Conservation (phyloP, 2,329 filamentous ascomycete species). For the Pseudodiploospora longispora region DNA sequence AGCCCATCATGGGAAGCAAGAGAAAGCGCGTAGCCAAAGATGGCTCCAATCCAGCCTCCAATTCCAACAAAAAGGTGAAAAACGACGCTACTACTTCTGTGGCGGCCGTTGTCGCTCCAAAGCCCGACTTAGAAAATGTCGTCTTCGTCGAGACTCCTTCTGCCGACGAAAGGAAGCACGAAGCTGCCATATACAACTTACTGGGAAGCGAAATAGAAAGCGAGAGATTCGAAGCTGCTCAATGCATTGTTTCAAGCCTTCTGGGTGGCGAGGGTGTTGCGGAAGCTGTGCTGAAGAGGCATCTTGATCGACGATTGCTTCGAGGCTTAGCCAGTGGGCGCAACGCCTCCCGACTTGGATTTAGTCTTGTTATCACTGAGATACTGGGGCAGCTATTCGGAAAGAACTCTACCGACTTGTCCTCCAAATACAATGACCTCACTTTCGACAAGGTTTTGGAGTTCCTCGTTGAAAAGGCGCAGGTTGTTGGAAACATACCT, state of each 20-base stretch:
- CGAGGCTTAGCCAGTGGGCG: conserved; percentile 82
- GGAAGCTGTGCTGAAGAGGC: conserved; percentile 47
- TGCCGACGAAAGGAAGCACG: conserved; percentile 47
- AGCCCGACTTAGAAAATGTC: conserved; percentile 24
- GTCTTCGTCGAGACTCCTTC: conserved; percentile 45
- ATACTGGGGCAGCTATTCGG: conserved; percentile 64
- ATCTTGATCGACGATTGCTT: conserved; percentile 64
- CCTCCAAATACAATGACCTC: conserved; percentile 42
- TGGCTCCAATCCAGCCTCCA: conserved; percentile 16
- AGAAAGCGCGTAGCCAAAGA: conserved; percentile 27
- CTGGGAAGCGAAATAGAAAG: conserved; percentile 51
- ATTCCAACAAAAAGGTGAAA: conserved; percentile 25
- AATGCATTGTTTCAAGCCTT: conserved; percentile 49
- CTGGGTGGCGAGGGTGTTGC: conserved; percentile 40
- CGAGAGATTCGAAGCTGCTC: conserved; percentile 50
- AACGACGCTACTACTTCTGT: conserved; percentile 16
- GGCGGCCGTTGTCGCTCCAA: conserved; percentile 12
- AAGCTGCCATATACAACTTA: conserved; percentile 52
- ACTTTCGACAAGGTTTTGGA: conserved; percentile 48
- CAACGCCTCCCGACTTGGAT: conserved; percentile 81
- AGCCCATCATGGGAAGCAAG: conserved; percentile 24
- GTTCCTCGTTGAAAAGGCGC: conserved; percentile 48
- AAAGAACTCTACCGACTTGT: conserved; percentile 31
- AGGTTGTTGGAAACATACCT: conserved; percentile 43
- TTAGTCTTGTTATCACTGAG: conserved; percentile 82